phyloP scores from a whole-genome alignment of 1,139 yeast genomes.

The Debaryomycetaceae sp. region DNA sequence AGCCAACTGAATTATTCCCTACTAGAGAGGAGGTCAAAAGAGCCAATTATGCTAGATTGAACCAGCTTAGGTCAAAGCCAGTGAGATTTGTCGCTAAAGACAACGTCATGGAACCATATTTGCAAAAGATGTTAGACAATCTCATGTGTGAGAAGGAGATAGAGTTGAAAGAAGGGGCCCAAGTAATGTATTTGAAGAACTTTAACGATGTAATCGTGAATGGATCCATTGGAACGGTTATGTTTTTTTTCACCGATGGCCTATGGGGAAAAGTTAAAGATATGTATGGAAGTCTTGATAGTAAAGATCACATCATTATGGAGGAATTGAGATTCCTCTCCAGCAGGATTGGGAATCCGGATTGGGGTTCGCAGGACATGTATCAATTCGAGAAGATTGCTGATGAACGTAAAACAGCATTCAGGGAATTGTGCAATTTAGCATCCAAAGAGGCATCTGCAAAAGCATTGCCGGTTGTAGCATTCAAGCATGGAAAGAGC shows the following conservation, averaged over 20 bases:
- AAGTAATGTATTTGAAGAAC: conserved; percentile 55
- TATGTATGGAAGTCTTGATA: conserved; percentile 19
- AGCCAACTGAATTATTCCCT: conserved; percentile 78
- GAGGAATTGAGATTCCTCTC: conserved; percentile 28
- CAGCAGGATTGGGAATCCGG: conserved; percentile 21
- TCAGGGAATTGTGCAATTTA: conserved; percentile 24
- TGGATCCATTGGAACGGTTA: conserved; percentile 53
- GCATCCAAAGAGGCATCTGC: conserved; percentile 28
- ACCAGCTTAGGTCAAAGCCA: conserved; percentile 27
- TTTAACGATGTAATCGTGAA: conserved; percentile 46
- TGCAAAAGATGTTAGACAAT: conserved; percentile 32
- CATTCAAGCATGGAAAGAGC: conserved; percentile 41
- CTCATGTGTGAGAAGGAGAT: conserved; percentile 46
- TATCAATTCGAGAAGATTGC: conserved; percentile 23
- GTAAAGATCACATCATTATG: conserved; percentile 17
- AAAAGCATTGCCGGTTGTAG: conserved; percentile 53
- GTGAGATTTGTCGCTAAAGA: conserved; percentile 56
- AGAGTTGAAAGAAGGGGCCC: conserved; percentile 55
- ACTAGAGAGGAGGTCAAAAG: conserved; percentile 69
- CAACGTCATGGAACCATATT: conserved; percentile 21
- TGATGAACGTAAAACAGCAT: conserved; percentile 19
- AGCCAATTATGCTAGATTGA: conserved; percentile 59
- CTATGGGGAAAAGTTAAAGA: conserved; percentile 28
- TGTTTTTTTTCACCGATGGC: conserved; percentile 56
- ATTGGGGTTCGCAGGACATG: conserved; percentile 46